phyloP scores from a whole-genome alignment of 192 early-diverging fungal genomes.

The Podila minutissima region DNA sequence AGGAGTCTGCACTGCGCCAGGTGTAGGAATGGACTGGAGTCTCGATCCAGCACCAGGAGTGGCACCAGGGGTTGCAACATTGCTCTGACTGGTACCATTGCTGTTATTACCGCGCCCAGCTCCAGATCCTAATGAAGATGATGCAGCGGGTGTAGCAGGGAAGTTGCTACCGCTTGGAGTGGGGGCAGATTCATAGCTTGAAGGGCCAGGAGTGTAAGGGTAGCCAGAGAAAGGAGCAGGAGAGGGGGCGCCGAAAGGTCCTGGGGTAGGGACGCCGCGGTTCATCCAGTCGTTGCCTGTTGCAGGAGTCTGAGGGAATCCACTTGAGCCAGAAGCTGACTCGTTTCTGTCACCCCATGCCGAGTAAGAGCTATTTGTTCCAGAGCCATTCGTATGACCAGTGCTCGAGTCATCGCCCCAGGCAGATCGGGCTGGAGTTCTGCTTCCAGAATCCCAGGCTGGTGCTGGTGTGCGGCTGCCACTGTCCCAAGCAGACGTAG shows the following conservation, averaged over 20 bases:
- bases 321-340: conserved; percentile 44
- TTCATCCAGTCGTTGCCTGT: conserved; percentile 48
- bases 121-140: conserved; percentile 52
- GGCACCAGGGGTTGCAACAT: conserved; percentile 46
- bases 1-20: conserved; percentile 56
- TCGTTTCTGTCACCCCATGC: conserved; percentile 48
- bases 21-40: conserved; percentile 56
- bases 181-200: conserved; percentile 60
- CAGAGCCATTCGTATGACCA: conserved; percentile 14
- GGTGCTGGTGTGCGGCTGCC: conserved; percentile 62
- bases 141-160: conserved; percentile 66
- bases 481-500: conserved; percentile 50
- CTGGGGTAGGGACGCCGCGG: conserved; percentile 38
- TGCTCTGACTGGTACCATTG: conserved; percentile 14
- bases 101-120: conserved; percentile 19
- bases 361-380: conserved; percentile 13
- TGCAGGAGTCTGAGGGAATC: conserved; percentile 52
- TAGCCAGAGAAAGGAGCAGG: conserved; percentile 59
- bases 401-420: conserved; percentile 30
- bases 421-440: conserved; percentile 47
- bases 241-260: conserved; percentile 54
- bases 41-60: conserved; percentile 41
- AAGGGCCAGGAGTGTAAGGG: conserved; percentile 59
- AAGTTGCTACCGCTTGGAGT: conserved; percentile 58
- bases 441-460: conserved; percentile 70